Evolutionary conservation across 768 basidiomycete species (phyloP).

Genomic region (Cystobasidium tubakii): DNA sequence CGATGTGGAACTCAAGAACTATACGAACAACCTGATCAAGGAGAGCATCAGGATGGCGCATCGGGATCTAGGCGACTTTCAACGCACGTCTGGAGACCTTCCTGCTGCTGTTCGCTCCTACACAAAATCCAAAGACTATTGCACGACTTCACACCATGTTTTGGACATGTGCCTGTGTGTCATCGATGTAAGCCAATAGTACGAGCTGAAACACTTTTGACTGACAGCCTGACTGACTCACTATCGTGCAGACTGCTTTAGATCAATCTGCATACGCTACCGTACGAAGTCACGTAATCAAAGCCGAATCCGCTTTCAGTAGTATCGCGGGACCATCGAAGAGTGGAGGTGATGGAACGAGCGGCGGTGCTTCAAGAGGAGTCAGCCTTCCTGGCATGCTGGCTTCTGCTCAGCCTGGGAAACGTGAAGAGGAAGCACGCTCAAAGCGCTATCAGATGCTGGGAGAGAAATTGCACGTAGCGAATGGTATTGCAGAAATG

Average conservation of each 20-base stretch:
- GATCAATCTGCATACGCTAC: slow-evolving; percentile 81
- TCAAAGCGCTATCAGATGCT: slow-evolving; percentile 57
- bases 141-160: slow-evolving; percentile 83
- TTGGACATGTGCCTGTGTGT: slow-evolving; percentile 70
- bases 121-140: slow-evolving; percentile 87
- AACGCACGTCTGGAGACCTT: slow-evolving; percentile 67
- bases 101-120: slow-evolving; percentile 68
- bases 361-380: slow-evolving; percentile 21
- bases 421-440: slow-evolving; percentile 58
- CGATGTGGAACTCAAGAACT: slow-evolving; percentile 90
- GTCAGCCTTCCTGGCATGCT: slow-evolving; percentile 47
- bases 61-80: slow-evolving; percentile 76
- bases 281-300: slow-evolving; percentile 85
- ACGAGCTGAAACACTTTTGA: no score
- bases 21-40: slow-evolving; percentile 94
- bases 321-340: slow-evolving; percentile 47
- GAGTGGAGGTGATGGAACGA: background rate
- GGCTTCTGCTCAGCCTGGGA: slow-evolving; percentile 45
- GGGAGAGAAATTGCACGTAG: slow-evolving; percentile 68
- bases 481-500: slow-evolving; percentile 68
- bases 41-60: slow-evolving; percentile 94
- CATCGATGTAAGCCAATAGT: slow-evolving; percentile 47
- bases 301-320: slow-evolving; percentile 87
- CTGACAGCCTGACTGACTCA: background rate
- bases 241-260: slow-evolving; percentile 61